These are phyloP conservation scores for Diplosphaera chodatii DNA, from an alignment of 139 green algal species.

Conservation along the genomic window DNA sequence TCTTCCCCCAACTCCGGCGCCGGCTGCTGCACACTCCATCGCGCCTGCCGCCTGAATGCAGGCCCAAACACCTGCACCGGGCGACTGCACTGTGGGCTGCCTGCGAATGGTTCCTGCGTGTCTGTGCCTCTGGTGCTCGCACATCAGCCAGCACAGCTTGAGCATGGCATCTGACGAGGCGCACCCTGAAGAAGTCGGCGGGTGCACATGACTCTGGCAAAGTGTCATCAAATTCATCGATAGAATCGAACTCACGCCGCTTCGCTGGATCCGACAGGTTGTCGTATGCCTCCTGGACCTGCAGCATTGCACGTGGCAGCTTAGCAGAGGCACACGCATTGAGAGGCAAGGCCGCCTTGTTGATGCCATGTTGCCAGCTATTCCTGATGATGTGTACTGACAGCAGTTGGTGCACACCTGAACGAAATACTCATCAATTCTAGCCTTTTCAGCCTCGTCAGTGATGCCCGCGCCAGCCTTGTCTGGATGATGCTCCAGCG, in stretches of 20 bases:
- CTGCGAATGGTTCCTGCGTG: no score
- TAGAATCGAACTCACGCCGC: conserved; percentile 83
- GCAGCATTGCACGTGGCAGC: no score
- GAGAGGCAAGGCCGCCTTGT: no score
- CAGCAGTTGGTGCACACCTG: background rate
- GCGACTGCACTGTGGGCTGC: no score
- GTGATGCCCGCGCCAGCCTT: conserved; percentile 43
- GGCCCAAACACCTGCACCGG: conserved; percentile 73
- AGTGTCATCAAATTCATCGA: conserved; percentile 91
- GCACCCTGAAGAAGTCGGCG: conserved; percentile 85
- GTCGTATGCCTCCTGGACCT: conserved; percentile 78
- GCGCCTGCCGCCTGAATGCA: conserved; percentile 84
- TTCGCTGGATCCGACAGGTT: conserved; percentile 71
- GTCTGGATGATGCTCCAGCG: conserved; percentile 88
- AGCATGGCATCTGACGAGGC: background rate
- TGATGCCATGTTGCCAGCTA: no score
- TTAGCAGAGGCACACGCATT: no score
- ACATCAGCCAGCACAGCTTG: no score
- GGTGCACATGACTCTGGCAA: conserved; percentile 66
- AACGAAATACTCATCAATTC: conserved; percentile 80
- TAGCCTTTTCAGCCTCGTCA: conserved; percentile 36
- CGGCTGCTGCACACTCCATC: conserved; percentile 63
- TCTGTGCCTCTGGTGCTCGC: no score
- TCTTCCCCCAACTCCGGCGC: conserved; percentile 76
- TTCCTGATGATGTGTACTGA: no score